phyloP scores from a whole-genome alignment of 164 flowering plant genomes.

The Aristolochia contorta region DNA sequence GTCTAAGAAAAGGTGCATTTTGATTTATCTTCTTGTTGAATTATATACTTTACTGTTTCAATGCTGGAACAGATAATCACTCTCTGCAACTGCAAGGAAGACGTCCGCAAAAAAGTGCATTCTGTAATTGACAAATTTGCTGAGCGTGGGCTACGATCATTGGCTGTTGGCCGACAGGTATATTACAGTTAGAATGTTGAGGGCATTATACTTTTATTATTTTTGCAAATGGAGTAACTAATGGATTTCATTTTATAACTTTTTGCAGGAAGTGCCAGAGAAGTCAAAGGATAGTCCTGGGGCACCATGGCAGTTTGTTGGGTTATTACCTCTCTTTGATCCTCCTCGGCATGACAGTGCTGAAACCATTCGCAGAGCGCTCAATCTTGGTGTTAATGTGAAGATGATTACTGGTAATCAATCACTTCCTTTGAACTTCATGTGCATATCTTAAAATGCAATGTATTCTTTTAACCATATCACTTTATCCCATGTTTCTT shows the following conservation, averaged over 20 bases:
- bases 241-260: neutral
- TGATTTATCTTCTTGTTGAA: neutral
- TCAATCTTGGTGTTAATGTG: constrained; percentile 31
- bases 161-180: constrained; percentile 35
- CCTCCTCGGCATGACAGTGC: constrained; percentile 34
- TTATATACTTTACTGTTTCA: no score
- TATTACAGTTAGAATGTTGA: neutral
- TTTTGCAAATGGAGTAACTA: neutral
- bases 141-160: constrained; percentile 35
- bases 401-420: constrained; percentile 30
- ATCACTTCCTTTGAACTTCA: neutral
- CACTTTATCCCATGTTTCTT: neutral
- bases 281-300: constrained; percentile 26
- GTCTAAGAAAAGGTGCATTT: neutral
- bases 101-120: constrained; percentile 26
- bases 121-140: constrained; percentile 31
- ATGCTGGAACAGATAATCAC: constrained; percentile 16
- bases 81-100: constrained; percentile 31
- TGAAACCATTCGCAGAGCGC: constrained; percentile 32
- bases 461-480: no score
- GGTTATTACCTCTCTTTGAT: constrained; percentile 30
- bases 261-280: constrained; percentile 28
- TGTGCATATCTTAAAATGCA: no score
- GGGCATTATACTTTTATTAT: neutral
- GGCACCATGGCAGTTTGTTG: constrained; percentile 33